These are phyloP conservation scores for Chytriomyces hyalinus DNA, from an alignment of 192 early-diverging fungal genomes.

Conservation along the genomic window DNA sequence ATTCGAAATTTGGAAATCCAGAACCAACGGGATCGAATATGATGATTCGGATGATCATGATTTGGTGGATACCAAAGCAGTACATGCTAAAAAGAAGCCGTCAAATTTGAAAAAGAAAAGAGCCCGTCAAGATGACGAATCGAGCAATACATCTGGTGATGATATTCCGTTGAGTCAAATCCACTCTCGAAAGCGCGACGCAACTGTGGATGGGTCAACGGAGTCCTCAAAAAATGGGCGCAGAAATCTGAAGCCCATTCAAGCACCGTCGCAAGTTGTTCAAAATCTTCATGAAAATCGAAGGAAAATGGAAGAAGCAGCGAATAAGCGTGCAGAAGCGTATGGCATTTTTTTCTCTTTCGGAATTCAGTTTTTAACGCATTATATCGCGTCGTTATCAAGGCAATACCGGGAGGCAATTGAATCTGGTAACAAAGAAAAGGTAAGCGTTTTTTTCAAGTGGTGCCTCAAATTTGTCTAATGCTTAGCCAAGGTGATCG, in stretches of 20 bases:
- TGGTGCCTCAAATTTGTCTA: neutral
- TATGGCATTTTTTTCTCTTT: neutral
- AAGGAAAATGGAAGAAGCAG: neutral
- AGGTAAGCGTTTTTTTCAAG: neutral
- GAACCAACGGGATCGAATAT: too few relatives aligned
- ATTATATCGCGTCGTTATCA: neutral
- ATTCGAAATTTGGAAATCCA: neutral
- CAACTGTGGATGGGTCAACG: neutral
- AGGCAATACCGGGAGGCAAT: constrained; percentile 1
- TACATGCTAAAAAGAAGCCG: too few relatives aligned
- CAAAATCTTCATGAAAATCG: neutral
- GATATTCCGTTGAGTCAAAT: too few relatives aligned
- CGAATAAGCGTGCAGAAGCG: neutral
- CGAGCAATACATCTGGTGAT: too few relatives aligned
- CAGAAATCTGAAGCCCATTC: neutral
- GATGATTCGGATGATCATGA: too few relatives aligned
- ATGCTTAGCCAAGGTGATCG: constrained; percentile 37
- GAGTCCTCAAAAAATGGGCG: neutral
- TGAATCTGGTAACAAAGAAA: neutral
- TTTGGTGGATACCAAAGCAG: too few relatives aligned
- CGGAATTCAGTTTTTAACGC: neutral
- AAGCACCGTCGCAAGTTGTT: neutral
- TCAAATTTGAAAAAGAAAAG: too few relatives aligned
- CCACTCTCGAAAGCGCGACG: too few relatives aligned
- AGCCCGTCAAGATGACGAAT: too few relatives aligned